Evolutionary conservation across 176 grass and related monocot genomes (phyloP).

Genomic region (Themeda triandra): DNA sequence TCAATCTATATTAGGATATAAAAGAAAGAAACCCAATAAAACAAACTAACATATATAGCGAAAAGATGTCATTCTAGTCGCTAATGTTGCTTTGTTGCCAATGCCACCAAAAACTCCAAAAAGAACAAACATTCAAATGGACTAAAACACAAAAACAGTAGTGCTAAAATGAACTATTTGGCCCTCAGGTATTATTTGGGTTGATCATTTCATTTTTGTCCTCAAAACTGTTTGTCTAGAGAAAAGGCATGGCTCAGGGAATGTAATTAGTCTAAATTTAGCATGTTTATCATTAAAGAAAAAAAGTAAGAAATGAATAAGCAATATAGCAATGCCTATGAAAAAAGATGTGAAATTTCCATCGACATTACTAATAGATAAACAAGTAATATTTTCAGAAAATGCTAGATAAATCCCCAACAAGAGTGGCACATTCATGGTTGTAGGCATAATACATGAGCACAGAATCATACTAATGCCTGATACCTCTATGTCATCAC

Average conservation of each 20-base stretch:
- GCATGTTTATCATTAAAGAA: background rate
- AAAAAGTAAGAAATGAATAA: background rate
- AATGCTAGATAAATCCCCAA: background rate
- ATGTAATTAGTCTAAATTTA: background rate
- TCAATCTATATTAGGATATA: constrained; percentile 1
- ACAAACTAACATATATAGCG: background rate
- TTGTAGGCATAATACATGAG: background rate
- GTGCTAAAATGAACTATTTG: background rate
- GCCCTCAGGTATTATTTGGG: background rate
- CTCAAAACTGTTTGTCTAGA: background rate
- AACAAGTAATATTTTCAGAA: background rate
- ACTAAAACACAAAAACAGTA: background rate
- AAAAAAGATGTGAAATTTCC: background rate
- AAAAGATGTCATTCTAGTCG: background rate
- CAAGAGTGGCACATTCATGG: background rate
- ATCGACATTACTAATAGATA: background rate
- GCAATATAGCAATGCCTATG: background rate
- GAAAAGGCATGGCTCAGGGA: background rate
- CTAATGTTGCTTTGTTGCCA: background rate
- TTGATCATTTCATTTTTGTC: background rate
- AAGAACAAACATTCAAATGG: background rate
- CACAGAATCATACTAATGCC: constrained; percentile 27
- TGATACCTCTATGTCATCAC: constrained; percentile 83
- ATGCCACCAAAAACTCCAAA: background rate
- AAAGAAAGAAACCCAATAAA: background rate